These are phyloP conservation scores for Dryadomyces quercus-mongolicae DNA, from an alignment of 2,329 filamentous ascomycete species.

Conservation along the genomic window DNA sequence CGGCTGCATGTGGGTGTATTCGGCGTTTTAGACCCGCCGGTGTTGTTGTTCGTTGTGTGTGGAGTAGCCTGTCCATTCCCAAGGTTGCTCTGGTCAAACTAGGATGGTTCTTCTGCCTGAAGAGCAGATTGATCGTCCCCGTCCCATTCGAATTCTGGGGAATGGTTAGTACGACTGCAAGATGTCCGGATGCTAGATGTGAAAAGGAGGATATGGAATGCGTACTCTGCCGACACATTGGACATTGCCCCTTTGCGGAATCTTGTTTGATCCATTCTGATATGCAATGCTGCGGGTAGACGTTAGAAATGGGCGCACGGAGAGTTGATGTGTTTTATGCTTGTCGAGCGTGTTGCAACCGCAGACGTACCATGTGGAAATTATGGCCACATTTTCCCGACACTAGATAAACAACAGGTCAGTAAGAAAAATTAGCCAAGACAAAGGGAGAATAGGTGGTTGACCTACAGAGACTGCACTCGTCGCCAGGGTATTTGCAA, in stretches of 20 bases:
- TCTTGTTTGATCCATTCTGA: constrained; percentile 94
- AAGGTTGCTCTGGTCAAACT: not conserved
- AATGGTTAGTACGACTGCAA: no score
- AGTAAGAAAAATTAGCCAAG: not conserved
- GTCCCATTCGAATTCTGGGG: constrained; percentile 22
- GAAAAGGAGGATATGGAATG: constrained; percentile 9
- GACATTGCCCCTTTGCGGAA: constrained; percentile 82
- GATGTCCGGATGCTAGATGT: not conserved
- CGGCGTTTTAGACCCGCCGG: no score
- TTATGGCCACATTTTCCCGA: constrained; percentile 95
- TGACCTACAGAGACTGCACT: constrained; percentile 72
- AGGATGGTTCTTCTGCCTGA: constrained; percentile 4
- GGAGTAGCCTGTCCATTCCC: not conserved
- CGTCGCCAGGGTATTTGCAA: constrained; percentile 95
- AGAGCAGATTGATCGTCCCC: constrained; percentile 10
- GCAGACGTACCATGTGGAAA: constrained; percentile 70
- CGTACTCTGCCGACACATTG: constrained; percentile 93
- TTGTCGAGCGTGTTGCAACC: no score
- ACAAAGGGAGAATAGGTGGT: not conserved
- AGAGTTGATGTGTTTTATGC: not conserved
- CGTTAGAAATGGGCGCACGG: not conserved
- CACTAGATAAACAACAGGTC: constrained; percentile 39
- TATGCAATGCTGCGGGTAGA: constrained; percentile 69
- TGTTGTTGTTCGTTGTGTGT: not conserved
- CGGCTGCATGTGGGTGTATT: no score